Base-by-base conservation (phyloP, 352 stramenopile species). In the Pythium phragmiticola region DNA sequence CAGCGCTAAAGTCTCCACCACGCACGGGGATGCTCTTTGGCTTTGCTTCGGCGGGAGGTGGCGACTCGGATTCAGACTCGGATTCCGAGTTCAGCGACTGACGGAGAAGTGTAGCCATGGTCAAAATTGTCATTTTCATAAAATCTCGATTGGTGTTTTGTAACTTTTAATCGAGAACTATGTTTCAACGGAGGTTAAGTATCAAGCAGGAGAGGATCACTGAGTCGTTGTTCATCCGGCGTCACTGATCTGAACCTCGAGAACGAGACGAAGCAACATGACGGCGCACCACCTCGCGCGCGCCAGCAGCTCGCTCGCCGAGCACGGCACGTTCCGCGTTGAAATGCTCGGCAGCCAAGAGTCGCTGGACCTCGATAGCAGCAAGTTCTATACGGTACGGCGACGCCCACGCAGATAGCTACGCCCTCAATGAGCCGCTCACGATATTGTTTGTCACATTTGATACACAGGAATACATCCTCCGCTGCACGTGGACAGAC, bases 361-460 rank as follows among this genome's bases (percentile, higher is more conserved):
- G 72, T 90, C 83, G 21, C 70, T 94, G 54, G 86, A 94, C 63
- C 66, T 92, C 23, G 86, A 94, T 52, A 89, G 86, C 66, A 73
- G 82, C 73, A 94, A 92, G 64, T 94, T 92, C 60, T 94, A 90
- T 69, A 94, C 85, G 75, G 85, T 92, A 53, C 11, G 26, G 68
- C 28, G 26, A 5, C 0, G n/a, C 50, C 23, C 14, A 11, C 7
- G 8, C 33, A 23, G 43, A 28, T 13, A 30, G 3, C 11, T 46
- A 49, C 21, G 13, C 34, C 12, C 4, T 52, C 46, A n/a, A 52
- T 2, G 2, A 34, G 19, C n/a, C 9, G 26, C 46, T 43, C 6
- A 57, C 33, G 39, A 46, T 3, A 19, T 42, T 5, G 16, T 46
- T 45, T 19, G 34, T 9, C 30, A 21, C 16, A 39, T 28, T 42